Conservation (phyloP, 2,329 filamentous ascomycete species). For the Scedosporium dehoogii region DNA sequence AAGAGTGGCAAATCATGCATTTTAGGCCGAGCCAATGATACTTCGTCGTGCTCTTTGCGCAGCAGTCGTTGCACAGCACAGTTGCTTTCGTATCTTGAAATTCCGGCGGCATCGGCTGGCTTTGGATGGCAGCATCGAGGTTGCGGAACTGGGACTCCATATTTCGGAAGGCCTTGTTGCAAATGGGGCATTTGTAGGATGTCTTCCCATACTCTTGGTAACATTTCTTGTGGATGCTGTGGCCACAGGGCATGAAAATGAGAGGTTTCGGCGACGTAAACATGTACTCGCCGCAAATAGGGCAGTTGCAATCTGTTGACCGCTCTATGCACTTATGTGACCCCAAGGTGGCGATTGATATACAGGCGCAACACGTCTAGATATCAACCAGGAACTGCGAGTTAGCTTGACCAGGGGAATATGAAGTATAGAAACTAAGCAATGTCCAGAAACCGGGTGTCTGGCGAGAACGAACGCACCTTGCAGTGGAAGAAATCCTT, state of each 20-base stretch:
- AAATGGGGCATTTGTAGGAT: constrained; percentile 94
- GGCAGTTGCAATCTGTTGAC: constrained; percentile 90
- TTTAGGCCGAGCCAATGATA: constrained; percentile 96
- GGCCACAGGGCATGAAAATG: constrained; percentile 90
- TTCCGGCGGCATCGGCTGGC: constrained; percentile 84
- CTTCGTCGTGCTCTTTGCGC: constrained; percentile 70
- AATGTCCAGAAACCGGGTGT: background rate
- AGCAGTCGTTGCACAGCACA: constrained; percentile 92
- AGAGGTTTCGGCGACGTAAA: constrained; percentile 84
- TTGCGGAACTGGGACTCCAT: constrained; percentile 96
- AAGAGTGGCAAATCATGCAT: constrained; percentile 64
- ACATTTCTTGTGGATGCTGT: constrained; percentile 88
- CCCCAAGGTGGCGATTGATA: constrained; percentile 74
- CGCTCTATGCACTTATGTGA: constrained; percentile 91
- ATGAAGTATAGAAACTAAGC: background rate
- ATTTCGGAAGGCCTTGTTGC: constrained; percentile 91
- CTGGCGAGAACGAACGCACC: constrained; percentile 36
- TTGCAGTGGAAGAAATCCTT: constrained; percentile 99
- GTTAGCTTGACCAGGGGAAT: constrained; percentile 2
- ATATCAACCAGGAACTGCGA: background rate
- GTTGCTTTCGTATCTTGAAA: constrained; percentile 72
- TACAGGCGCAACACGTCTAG: constrained; percentile 85
- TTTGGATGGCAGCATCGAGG: constrained; percentile 74
- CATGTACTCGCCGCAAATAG: constrained; percentile 93
- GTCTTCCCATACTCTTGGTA: constrained; percentile 79